Base-by-base conservation (phyloP, 2,329 filamentous ascomycete genomes). In the Colletotrichum neosansevieriae region DNA sequence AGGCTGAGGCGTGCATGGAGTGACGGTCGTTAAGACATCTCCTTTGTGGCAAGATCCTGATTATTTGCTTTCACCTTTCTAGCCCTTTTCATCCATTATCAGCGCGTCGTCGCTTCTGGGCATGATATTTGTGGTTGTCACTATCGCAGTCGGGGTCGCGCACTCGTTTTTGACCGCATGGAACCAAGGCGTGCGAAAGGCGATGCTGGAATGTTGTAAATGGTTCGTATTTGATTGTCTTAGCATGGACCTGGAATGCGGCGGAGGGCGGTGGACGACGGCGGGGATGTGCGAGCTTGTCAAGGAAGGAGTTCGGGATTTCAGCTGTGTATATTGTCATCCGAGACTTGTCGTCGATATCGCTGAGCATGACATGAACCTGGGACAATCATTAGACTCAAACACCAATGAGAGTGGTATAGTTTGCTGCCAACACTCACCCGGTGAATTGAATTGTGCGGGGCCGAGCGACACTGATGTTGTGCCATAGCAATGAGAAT, bases 221-320 rank as follows among this genome's bases (percentile, higher is more conserved):
- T 56, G 53, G 53, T 21, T 24, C 34, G 12, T 56, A 56, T 19
- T 19, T 17, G 2, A 56, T 21, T 10, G 34, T 17, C 44, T n/a
- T 47, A 21, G 53, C 36, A 29, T 42, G 53, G 53, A 40, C 32
- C 36, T 42, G 53, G 36, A 56, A 56, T 19, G 34, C n/a, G 13
- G 53, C 36, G 36, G 7, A 17, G 12, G 34, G 53, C 2, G 36
- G 17, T 21, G 53, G 53, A 36, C 32, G 34, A 13, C 34, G 32
- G 17, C 32, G 53, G 34, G 53, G 53, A 24, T 56, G 36, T 15
- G 36, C 53, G 6, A 56, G 36, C 7, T 56, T 56, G 53, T 56
- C 53, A 32, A 56, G 53, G 53, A 56, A 56, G 34, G 53, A 34
- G 12, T 56, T 36, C 6, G 53, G 36, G 34, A 56, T 42, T 42